These are phyloP conservation scores for Triglochin maritima DNA, from an alignment of 106 monocot genomes.

Conservation along the genomic window DNA sequence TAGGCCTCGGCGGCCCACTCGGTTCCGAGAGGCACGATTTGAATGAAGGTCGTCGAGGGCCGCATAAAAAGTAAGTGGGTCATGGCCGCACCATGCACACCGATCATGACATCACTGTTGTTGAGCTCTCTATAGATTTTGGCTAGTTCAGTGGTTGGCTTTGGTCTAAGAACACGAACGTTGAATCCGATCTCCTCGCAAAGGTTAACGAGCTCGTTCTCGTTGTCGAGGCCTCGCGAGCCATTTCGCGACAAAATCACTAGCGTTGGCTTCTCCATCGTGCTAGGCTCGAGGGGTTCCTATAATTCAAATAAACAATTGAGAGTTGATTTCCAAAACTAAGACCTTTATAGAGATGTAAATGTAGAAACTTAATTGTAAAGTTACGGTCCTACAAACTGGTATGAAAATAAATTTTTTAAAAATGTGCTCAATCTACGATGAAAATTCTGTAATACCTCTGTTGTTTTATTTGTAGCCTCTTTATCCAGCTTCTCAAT, in stretches of 20 bases:
- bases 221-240: conserved; percentile 63
- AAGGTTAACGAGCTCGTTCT: conserved; percentile 33
- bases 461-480: not conserved
- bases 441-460: not conserved
- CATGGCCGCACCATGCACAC: conserved; percentile 77
- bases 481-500: conserved; percentile 5
- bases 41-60: conserved; percentile 51
- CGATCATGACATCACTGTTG: conserved; percentile 51
- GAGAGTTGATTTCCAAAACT: too few relatives aligned
- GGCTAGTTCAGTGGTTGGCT: conserved; percentile 42
- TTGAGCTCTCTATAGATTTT: conserved; percentile 53
- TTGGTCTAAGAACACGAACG: conserved; percentile 37
- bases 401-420: too few relatives aligned
- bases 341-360: too few relatives aligned
- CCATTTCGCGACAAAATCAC: conserved; percentile 56
- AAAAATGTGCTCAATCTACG: too few relatives aligned
- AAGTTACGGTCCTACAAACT: too few relatives aligned
- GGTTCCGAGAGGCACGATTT: conserved; percentile 63
- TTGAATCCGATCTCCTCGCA: conserved; percentile 34
- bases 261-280: conserved; percentile 24
- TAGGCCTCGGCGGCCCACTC: conserved; percentile 51
- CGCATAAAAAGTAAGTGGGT: conserved; percentile 78
- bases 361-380: too few relatives aligned
- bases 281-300: not conserved
- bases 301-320: not conserved